phyloP scores from a whole-genome alignment of 345 rosid genomes.

The Euclidium syriacum region DNA sequence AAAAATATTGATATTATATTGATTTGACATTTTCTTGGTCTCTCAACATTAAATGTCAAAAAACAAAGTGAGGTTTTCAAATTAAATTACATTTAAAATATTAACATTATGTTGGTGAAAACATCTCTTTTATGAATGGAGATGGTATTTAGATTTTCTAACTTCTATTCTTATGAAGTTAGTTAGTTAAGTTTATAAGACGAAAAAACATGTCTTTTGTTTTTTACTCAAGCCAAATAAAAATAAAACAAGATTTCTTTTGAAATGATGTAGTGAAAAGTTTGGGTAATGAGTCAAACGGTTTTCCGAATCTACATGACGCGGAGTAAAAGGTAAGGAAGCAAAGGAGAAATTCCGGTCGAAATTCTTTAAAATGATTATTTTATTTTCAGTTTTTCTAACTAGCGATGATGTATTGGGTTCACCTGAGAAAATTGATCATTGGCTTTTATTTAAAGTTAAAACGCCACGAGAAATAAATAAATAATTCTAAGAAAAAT shows the following conservation, averaged over 20 bases:
- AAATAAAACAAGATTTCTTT: background rate
- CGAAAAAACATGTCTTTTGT: background rate
- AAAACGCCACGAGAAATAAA: slow-evolving; percentile 15
- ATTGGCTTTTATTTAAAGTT: background rate
- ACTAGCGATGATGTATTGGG: background rate
- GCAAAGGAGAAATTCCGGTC: background rate
- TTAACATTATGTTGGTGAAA: too few relatives aligned
- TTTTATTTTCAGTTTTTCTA: background rate
- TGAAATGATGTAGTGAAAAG: background rate
- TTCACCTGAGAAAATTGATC: slow-evolving; percentile 13
- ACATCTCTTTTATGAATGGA: too few relatives aligned
- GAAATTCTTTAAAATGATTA: background rate
- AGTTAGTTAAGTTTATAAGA: background rate
- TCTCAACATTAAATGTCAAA: too few relatives aligned
- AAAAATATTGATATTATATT: too few relatives aligned
- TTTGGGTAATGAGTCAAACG: slow-evolving; percentile 17
- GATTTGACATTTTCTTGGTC: too few relatives aligned
- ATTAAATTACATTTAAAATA: too few relatives aligned
- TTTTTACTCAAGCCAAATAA: background rate
- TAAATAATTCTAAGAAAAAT: too few relatives aligned
- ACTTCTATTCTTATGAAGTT: background rate
- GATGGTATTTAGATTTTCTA: background rate
- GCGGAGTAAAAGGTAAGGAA: slow-evolving; percentile 12
- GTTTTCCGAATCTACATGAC: slow-evolving; percentile 5
- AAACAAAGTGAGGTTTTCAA: too few relatives aligned